Base-by-base conservation (phyloP, 164 flowering plant species). In the Chimonanthus praecox region DNA sequence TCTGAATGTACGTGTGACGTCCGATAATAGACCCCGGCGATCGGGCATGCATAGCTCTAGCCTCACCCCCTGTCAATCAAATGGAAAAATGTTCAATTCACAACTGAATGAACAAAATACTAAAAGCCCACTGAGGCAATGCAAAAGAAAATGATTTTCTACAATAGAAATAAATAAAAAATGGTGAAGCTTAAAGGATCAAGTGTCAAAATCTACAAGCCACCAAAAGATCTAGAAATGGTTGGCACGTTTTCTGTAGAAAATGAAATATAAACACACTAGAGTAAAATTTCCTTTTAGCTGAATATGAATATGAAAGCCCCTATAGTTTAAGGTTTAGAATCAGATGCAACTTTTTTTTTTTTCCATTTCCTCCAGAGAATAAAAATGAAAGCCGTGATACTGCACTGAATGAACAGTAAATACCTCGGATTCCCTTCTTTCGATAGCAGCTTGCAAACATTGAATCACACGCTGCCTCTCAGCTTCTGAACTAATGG, bases 1-100 rank as follows among this genome's bases (percentile, higher is more conserved):
- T 7, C 97, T 83, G 70, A 96, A 94, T 7, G 97, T 89, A 71
- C 98, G 76, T 0, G 92, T 96, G 3, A 96, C 98, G 43, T 90
- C 92, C 2, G 99, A 94, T 58, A 96, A 72, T 2, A 96, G 83
- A 2, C 97, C 92, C 54, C 71, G 84, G 63, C 87, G 82, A 48
- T 96, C 98, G 0, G 11, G 5, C 7, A 81, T 71, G 67, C 75
- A 65, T 11, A 82, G 47, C 69, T 82, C 84, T 7, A 82, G 74
- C 60, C 68, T 80, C 7, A 80, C 73, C 5, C 84, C 84, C 84
- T 82, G 69, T 6, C 66, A 45, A 43, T 7, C 51, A 45, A 66
- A 66, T 66, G 16, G n/a, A 44, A 6, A 66, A n/a, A 70, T 18
- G 45, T 49, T 18, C 13, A 47, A 7, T 54, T 15, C 60, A 54